Evolutionary conservation across 2,329 filamentous ascomycete species (phyloP), one percentile per base, ranked within the genome.

Genomic region (Diplodia scrobiculata): DNA sequence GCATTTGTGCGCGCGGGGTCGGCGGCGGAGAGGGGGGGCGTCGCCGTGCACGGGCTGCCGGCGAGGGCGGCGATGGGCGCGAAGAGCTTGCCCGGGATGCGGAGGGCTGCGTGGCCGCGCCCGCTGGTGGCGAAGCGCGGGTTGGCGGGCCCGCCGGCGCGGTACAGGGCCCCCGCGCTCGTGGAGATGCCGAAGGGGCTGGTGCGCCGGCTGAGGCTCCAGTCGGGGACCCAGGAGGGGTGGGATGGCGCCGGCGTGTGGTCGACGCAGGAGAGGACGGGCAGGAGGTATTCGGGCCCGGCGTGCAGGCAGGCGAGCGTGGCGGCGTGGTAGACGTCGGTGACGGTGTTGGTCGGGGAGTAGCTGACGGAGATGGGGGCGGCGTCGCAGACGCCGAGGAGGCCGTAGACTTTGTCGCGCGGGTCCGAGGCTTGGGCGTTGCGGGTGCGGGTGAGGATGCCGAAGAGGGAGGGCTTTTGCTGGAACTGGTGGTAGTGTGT

Each of bases 341-440:
- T 21, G 47, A 34, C 6, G 67, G 48, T 9, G 17, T 14, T 19
- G 9, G 60, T 29, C 1, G 67, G 38, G 2, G 68, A 68, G 50
- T 73, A 74, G 17, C 67, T 68, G 0, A 70, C 70, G 14, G 55
- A 52, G 17, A 73, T 70, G 9, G 53, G 29, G 25, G 67, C 67
- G 36, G 29, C 48, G 4, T 67, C 36, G 27, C 66, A 59, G n/a
- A 72, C 66, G 3, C 70, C 72, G 13, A 73, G 68, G 0, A 73
- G 67, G 11, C 72, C 72, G 21, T 73, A 74, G 0, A 72, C 68
- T 53, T 74, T 74, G 54, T 74, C 72, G 41, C 71, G 73, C 2
- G 69, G 67, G 1, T 72, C 67, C 1, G 66, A 68, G 13, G 71
- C 70, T 7, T 68, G 65, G 0, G 72, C 72, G 51, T 72, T 73